Base-by-base conservation (phyloP, 306 rosid species). In the Nissolia schottii region DNA sequence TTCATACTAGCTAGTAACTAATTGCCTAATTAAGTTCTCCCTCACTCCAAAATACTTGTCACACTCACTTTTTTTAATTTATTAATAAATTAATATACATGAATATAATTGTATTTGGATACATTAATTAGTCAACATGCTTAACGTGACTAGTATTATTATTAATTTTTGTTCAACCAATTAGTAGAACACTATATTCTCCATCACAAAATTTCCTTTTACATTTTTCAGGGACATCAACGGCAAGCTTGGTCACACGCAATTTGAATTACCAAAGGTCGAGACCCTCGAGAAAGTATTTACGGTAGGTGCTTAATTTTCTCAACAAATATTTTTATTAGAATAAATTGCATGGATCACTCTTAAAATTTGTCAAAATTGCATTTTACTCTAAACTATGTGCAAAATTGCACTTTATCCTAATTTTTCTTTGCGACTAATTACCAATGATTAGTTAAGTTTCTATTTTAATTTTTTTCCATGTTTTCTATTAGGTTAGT, bases 191-290 rank as follows among this genome's bases (percentile, higher is more conserved):
- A 28, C 15, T 34, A 40, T 60, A 12, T 22, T n/a, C 2, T 16
- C 3, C 18, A 0, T 58, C 48, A 58, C 51, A 56, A 50, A 40
- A 11, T 71, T 49, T 50, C 0, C 18, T 54, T 10, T 3, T 62
- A 31, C n/a, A n/a, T 79, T 55, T 73, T 55, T 60, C 73, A 86
- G 95, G 73, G 23, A 81, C 60, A 76, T 91, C 45, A 88, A 91
- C 73, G 2, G 20, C 2, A n/a, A 35, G 0, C 58, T 72, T 3
- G 86, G 81, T 15, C 18, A 78, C 79, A 85, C 89, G 7, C 95
- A 88, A 73, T 54, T 91, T 60, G 16, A 7, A 41, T 70, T 83
- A 23, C 88, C 92, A 0, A 0, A 0, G 0, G 3, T 7, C 0
- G 1, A 55, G 0, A 1, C 1, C 0, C 81, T 91, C 10, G 0